These are phyloP conservation scores for Lablab purpureus DNA, from an alignment of 306 rosid genomes.

Conservation along the genomic window DNA sequence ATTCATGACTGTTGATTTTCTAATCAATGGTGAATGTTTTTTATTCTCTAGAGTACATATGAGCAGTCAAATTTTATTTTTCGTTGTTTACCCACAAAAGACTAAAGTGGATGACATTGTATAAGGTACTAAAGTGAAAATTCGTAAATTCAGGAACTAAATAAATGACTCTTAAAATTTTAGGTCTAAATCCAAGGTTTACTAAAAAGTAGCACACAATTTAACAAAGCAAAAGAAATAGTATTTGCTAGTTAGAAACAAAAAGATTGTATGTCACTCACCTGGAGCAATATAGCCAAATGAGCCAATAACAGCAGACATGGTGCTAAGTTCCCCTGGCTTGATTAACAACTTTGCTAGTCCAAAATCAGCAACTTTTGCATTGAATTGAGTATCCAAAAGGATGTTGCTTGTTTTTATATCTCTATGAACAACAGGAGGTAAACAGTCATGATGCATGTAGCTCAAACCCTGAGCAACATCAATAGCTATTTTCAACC, in stretches of 20 bases:
- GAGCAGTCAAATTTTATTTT: too few relatives aligned
- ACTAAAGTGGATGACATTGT: neutral
- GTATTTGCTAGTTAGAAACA: slow-evolving; percentile 22
- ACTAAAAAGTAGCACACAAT: neutral
- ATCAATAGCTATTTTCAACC: slow-evolving; percentile 52
- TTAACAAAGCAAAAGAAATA: slow-evolving; percentile 1
- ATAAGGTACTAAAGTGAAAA: too few relatives aligned
- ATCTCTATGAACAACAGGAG: slow-evolving; percentile 53
- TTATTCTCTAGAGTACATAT: neutral
- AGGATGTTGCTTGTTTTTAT: slow-evolving; percentile 53
- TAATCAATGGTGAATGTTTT: neutral
- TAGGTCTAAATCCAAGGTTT: neutral
- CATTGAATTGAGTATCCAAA: slow-evolving; percentile 51
- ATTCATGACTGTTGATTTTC: too few relatives aligned
- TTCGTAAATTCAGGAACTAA: neutral
- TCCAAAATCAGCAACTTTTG: slow-evolving; percentile 56
- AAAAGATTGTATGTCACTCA: slow-evolving; percentile 29
- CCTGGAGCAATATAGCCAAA: slow-evolving; percentile 56
- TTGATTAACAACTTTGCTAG: slow-evolving; percentile 45
- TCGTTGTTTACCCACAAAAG: neutral
- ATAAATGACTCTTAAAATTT: neutral
- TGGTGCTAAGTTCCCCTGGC: slow-evolving; percentile 45
- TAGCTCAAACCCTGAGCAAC: slow-evolving; percentile 53
- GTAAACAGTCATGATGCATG: slow-evolving; percentile 52
- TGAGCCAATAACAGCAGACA: slow-evolving; percentile 52